Conservation (phyloP, 208 protist genomes). For the Sergeia podlipaevii region DNA sequence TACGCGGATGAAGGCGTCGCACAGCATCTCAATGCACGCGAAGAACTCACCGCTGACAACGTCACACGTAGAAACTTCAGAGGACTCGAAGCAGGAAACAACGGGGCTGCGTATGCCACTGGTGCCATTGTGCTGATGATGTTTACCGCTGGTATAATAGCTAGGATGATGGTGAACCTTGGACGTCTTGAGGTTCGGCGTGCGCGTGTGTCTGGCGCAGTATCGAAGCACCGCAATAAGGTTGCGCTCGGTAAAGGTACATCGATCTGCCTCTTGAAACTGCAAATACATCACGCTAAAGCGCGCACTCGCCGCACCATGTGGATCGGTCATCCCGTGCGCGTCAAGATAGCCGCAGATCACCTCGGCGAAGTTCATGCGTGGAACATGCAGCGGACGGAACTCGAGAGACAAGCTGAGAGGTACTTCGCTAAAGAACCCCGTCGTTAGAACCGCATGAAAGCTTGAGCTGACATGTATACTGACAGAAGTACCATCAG, state of each 20-base stretch:
- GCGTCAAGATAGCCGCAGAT: constrained; percentile 40
- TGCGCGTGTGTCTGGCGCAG: neutral
- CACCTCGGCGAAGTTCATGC: constrained; percentile 27
- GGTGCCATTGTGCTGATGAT: no score
- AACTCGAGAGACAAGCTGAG: constrained; percentile 27
- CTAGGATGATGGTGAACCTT: no score
- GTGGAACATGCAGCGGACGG: constrained; percentile 38
- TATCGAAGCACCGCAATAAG: constrained; percentile 40
- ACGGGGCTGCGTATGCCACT: no score
- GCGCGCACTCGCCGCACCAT: constrained; percentile 19
- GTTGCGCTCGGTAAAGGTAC: constrained; percentile 38
- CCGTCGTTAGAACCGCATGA: constrained; percentile 30
- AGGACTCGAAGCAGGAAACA: no score
- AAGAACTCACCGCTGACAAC: no score
- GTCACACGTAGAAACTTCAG: no score
- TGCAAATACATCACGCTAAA: constrained; percentile 61
- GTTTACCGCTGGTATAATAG: no score
- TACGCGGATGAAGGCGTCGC: constrained; percentile 31
- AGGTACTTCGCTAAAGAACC: constrained; percentile 18
- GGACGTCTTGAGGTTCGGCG: neutral
- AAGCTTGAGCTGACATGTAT: constrained; percentile 26
- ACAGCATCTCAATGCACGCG: constrained; percentile 23
- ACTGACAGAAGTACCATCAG: constrained; percentile 13
- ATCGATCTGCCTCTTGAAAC: constrained; percentile 34
- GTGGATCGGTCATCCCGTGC: constrained; percentile 28